Percentiles rank a stretch among this genome's conserved stretches.
Evolutionary conservation across 208 protist species (phyloP).

Genomic region (Leishmania major): DNA sequence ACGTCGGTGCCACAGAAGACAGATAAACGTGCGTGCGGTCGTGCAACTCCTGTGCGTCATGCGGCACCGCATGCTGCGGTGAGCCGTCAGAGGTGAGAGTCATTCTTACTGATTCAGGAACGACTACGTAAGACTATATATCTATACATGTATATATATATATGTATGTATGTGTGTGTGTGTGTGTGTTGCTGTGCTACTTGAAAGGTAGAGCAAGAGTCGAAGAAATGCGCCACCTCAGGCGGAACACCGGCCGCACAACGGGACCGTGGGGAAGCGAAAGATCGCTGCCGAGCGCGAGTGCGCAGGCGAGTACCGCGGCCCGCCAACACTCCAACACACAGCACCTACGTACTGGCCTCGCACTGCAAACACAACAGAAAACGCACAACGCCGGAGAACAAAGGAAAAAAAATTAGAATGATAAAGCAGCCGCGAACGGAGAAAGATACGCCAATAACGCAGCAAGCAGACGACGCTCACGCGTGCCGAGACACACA

Average conservation of each 20-base stretch:
- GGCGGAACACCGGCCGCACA: not conserved
- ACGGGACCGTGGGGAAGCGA: not conserved
- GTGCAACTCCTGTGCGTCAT: constrained; percentile 22
- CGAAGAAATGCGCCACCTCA: not conserved
- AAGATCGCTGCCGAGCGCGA: constrained; percentile 1
- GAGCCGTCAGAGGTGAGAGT: not conserved
- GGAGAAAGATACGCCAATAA: constrained; percentile 13
- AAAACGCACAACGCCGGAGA: not conserved
- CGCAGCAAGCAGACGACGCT: constrained; percentile 1
- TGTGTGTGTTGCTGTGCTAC: not conserved
- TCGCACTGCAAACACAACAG: not conserved
- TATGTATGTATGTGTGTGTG: not conserved
- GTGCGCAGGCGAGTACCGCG: no score
- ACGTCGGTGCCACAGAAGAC: constrained; percentile 7
- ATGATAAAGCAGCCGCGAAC: not conserved
- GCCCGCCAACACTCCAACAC: not conserved
- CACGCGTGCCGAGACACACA: constrained; percentile 1
- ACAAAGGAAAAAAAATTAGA: not conserved
- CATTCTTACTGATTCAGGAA: not conserved
- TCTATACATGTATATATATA: not conserved
- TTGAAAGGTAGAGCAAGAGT: not conserved
- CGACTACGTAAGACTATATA: not conserved
- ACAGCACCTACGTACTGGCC: not conserved
- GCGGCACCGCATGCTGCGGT: constrained; percentile 2
- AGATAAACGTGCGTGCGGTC: constrained; percentile 19